Base-by-base conservation (phyloP, 2,329 filamentous ascomycete species). In the Fusarium temperatum region DNA sequence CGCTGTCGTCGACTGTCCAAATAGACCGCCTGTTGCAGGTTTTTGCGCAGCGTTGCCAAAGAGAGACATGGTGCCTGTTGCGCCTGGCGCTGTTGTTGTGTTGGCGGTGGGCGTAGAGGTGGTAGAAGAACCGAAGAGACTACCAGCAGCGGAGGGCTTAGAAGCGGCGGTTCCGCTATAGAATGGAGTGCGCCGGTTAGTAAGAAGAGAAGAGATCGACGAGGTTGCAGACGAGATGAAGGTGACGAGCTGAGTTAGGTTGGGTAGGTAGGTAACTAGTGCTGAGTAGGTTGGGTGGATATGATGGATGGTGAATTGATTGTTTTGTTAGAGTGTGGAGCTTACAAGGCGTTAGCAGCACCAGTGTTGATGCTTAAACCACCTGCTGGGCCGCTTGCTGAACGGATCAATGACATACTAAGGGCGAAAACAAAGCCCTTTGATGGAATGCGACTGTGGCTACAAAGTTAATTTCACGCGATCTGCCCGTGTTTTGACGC, bases 311-410 rank as follows among this genome's bases (percentile, higher is more conserved):
- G 41, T 68, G 63, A 68, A 68, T 68, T 68, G 66, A 66, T 70
- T 75, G 68, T 72, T 75, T 75, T 75, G 65, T 75, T 75, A 73
- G 56, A 68, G 68, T 57, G 72, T 75, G 72, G 72, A 75, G 74
- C 81, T 82, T 79, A 83, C 82, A 81, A 74, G 62, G 81, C 70
- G 86, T 90, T 91, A 72, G 89, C 89, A 66, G 88, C 84, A 73
- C 86, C 87, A 24, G 89, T 91, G 82, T 91, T 92, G 82, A 91
- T 91, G 78, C 87, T 90, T 73, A 91, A 85, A 78, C 88, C 89
- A 78, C 88, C 89, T 73, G 85, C 87, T 70, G 89, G 89, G 77
- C 87, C 89, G 80, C 89, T 90, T 66, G 87, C 87, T 76, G 89
- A 90, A 80, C 89, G 86, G 66, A 85, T 85, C 79, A 88, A 81